Base-by-base conservation (phyloP, 176 grass and related monocot genomes). In the Musa schizocarpa region DNA sequence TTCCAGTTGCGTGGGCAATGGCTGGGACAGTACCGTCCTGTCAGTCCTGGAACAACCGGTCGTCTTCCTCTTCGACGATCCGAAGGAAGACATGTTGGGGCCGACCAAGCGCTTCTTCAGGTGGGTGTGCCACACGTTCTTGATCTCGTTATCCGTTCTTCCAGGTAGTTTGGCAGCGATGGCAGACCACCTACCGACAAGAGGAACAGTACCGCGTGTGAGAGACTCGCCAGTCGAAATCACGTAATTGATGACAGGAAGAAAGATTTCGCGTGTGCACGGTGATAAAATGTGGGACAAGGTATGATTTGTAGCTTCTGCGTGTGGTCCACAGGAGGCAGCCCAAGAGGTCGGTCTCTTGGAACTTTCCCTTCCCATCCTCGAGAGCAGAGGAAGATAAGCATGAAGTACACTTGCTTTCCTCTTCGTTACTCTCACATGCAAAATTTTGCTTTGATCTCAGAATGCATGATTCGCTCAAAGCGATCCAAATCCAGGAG, bases 71-170 rank as follows among this genome's bases (percentile, higher is more conserved):
- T 21, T 76, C 25, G 55, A 0, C 25, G 55, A 0, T 51, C 63
- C 34, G 3, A 20, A 17, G 1, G 27, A 17, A 8, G 14, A 11
- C 6, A 13, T 14, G 17, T 52, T 64, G 0, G 56, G 26, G 13
- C 57, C 3, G 3, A 9, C 5, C 4, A 43, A 14, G 17, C 51
- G 1, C 56, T 76, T 76, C 43, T 76, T 76, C 55, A 76, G 34
- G 17, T 76, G 74, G 3, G 57, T 76, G 57, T 76, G 74, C 74
- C 74, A 76, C 34, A 76, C 58, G 14, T 76, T 76, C 74, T 76
- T 76, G 57, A 76, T 76, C 27, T 76, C 74, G n/a, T 76, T 76
- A 34, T 76, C 74, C 3, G 74, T 76, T 51, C 74, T 43, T 2
- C 74, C 74, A 0, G 74, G 58, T 27, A 76, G 25, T 12, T 11